A percentile compares a stretch with the other conserved stretches of the same genome.
Evolutionary conservation across 257 asterid genomes (phyloP).

Genomic region (Oldenlandia corymbosa): DNA sequence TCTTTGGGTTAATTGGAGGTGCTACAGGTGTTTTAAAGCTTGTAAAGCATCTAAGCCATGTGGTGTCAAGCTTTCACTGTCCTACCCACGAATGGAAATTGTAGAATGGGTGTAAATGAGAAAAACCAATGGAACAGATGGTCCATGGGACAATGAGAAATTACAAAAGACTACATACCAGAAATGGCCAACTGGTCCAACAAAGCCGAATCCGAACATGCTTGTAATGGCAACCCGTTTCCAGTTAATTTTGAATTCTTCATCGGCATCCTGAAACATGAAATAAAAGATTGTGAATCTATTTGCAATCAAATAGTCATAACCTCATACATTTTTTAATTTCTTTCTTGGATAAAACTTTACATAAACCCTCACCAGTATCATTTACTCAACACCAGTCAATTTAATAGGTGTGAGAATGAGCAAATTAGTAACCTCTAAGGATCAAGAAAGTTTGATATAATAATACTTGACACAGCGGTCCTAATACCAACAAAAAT

Average conservation of each 20-base stretch:
- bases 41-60: not conserved
- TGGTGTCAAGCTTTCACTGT: no score
- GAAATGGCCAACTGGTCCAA: slow-evolving; percentile 94
- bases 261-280: slow-evolving; percentile 41
- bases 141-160: not conserved
- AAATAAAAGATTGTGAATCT: slow-evolving; percentile 2
- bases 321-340: not conserved
- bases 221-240: slow-evolving; percentile 76
- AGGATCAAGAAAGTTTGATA: not conserved
- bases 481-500: no score
- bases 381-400: no score
- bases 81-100: no score
- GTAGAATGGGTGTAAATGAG: no score
- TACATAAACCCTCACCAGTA: no score
- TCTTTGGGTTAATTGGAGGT: not conserved
- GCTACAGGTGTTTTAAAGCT: not conserved
- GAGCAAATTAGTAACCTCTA: not conserved
- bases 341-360: not conserved
- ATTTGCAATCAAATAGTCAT: not conserved
- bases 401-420: not conserved
- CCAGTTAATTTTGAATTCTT: slow-evolving; percentile 72
- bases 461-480: not conserved
- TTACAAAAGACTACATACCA: slow-evolving; percentile 45
- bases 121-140: not conserved
- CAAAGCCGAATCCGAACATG: slow-evolving; percentile 80